Base-by-base conservation (phyloP, 2,329 filamentous ascomycete species). In the Exophiala mesophila region DNA sequence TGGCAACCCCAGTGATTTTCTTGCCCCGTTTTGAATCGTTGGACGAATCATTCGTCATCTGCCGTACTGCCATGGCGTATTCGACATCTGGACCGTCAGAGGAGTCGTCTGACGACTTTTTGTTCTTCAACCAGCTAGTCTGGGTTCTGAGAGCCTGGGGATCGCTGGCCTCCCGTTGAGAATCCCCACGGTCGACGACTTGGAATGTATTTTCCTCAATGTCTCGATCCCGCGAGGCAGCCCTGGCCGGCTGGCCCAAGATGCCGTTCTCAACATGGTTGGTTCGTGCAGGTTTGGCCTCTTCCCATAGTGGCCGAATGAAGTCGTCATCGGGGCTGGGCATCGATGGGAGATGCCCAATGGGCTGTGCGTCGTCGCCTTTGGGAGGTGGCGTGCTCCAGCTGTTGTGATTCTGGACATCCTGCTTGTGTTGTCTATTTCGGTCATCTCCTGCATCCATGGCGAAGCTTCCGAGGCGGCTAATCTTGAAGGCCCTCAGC, bases 401-500 rank as follows among this genome's bases (percentile, higher is more conserved):
- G n/a, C 41, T 48, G 39, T 54, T 53, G 20, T 47, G 36, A 9
- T 39, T 37, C 8, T 26, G 30, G 4, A 54, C 44, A 4, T 47
- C 45, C 7, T 54, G 47, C 20, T 40, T 43, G 29, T 54, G 53
- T 23, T 53, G 44, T 39, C 49, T 54, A 15, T 30, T 40, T 19
- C 52, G 40, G 16, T 28, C 9, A 30, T 54, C 52, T 3, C 36
- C 39, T 7, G 24, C 43, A 32, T 57, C 55, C 28, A 50, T 33
- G 15, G 55, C 52, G 39, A 57, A 57, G 31, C 54, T 56, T 20
- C 54, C 54, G 6, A 57, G 39, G 21, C 55, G 40, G 38, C 45
- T 53, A 24, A 57, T 46, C 37, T 57, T 55, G 47, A 57, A 56
- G 7, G 54, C 55, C 21, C 54, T 39, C 18, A 57, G 36, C 39